Evolutionary conservation across 164 flowering plant genomes (phyloP), one percentile per base, ranked within the genome.

Genomic region (Kingdonia uniflora): DNA sequence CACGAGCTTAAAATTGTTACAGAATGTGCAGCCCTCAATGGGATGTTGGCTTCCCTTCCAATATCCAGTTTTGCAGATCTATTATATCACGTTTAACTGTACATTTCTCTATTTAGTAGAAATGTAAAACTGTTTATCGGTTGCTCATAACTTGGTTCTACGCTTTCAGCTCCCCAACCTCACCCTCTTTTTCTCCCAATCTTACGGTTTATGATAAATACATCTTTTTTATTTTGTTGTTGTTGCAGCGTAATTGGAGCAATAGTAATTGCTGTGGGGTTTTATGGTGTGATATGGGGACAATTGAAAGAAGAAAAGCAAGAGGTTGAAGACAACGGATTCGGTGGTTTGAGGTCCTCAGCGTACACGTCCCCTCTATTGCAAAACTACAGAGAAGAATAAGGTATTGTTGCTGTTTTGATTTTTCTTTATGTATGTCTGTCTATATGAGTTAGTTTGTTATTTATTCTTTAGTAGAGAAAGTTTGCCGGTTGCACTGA

Each of bases 171-270:
- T 37, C 40, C 40, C 13, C 40, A 7, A 42, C 15, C n/a, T 14
- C 4, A 10, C 4, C 4, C 5, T 42, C 6, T 8, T 11, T 15
- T 42, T 42, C 4, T 42, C 15, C 4, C n/a, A 42, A 12, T 12
- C n/a, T 42, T 5, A 42, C 5, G 5, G n/a, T 5, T 42, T 42
- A 42, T 12, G 15, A 12, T 14, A 42, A 12, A 14, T 42, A 5
- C n/a, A 42, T 8, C 6, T 14, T 42, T 12, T 6, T 15, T 11
- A 14, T 14, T 42, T 19, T 14, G 6, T 13, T 42, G n/a, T 13
- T n/a, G 14, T 14, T 45, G 22, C 25, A 45, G 49, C 5, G 24
- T 45, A 12, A 16, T 45, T 45, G 49, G 49, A 45, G 49, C 49
- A 45, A 45, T 45, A 11, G 13, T 45, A 45, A 45, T 45, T 45